Percentiles rank a stretch among this genome's conserved stretches.
Conservation (phyloP, 768 basidiomycete genomes). For the Lactarius pseudohatsudake region DNA sequence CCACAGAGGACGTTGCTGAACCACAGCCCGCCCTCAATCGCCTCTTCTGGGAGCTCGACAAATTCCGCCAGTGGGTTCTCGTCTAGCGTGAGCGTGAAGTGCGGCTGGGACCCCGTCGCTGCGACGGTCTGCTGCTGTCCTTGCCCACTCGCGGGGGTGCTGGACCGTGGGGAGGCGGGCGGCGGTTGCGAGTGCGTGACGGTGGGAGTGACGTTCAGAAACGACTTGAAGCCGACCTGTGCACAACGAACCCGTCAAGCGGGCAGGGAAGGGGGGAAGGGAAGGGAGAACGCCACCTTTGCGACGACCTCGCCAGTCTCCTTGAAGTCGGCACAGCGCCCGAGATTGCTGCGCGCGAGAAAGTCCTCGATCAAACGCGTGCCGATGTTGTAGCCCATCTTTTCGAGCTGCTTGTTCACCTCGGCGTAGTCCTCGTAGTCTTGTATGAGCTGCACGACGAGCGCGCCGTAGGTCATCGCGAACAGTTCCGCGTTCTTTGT, state of each 20-base stretch:
- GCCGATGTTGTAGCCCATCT: constrained; percentile 99
- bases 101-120: constrained; percentile 45
- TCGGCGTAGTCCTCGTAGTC: constrained; percentile 98
- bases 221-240: constrained; percentile 97
- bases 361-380: constrained; percentile 97
- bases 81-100: constrained; percentile 84
- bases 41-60: constrained; percentile 94
- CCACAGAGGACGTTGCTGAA: constrained; percentile 97
- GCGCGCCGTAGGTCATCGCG: constrained; percentile 93
- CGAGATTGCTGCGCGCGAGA: constrained; percentile 86
- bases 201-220: constrained; percentile 86
- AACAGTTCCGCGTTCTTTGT: constrained; percentile 94
- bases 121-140: constrained; percentile 31
- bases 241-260: background rate
- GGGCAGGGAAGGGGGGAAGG: constrained; percentile 1
- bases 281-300: constrained; percentile 56
- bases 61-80: constrained; percentile 98
- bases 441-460: constrained; percentile 97
- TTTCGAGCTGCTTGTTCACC: constrained; percentile 95
- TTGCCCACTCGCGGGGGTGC: constrained; percentile 27
- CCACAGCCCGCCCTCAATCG: constrained; percentile 89
- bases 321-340: constrained; percentile 89
- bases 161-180: constrained; percentile 45
- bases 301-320: constrained; percentile 95
- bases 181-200: constrained; percentile 68